A percentile compares a stretch with the other conserved stretches of the same genome.
phyloP scores from a whole-genome alignment of 1,284 basidiomycete species.

The Neolentinus lepideus region DNA sequence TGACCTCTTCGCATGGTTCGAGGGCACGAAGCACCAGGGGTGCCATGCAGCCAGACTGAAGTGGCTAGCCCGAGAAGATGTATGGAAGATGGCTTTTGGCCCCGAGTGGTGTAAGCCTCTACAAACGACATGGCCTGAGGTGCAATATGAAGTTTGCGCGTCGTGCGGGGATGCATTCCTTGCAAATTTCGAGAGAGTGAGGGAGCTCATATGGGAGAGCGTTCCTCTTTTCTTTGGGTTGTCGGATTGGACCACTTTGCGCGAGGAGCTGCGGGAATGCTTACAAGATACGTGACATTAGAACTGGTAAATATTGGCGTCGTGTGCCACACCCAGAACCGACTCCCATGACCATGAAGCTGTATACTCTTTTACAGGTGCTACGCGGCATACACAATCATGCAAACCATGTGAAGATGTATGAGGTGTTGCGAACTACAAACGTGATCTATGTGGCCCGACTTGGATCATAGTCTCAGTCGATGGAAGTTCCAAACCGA shows the following conservation, averaged over 20 bases:
- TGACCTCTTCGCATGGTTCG: background rate
- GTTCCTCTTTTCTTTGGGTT: background rate
- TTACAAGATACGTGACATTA: background rate
- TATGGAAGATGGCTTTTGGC: background rate
- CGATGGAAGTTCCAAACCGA: too few relatives aligned
- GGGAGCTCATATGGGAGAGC: background rate
- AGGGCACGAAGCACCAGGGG: background rate
- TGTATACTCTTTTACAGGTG: too few relatives aligned
- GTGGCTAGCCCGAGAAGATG: background rate
- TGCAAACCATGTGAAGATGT: too few relatives aligned
- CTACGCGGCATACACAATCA: too few relatives aligned
- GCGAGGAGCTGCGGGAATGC: background rate
- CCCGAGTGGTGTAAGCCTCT: background rate
- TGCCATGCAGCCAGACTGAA: background rate
- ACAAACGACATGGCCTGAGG: background rate
- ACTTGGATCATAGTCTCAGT: too few relatives aligned
- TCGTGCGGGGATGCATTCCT: background rate
- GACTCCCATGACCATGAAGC: too few relatives aligned
- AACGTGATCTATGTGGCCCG: too few relatives aligned
- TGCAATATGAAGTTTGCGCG: background rate
- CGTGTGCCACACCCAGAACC: too few relatives aligned
- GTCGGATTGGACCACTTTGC: background rate
- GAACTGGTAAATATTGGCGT: too few relatives aligned
- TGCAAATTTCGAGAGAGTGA: background rate
- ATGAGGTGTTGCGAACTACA: too few relatives aligned